A percentile compares a stretch with the other conserved stretches of the same genome.
These are phyloP conservation scores for Aurinia saxatilis DNA, from an alignment of 345 rosid genomes.

Conservation along the genomic window DNA sequence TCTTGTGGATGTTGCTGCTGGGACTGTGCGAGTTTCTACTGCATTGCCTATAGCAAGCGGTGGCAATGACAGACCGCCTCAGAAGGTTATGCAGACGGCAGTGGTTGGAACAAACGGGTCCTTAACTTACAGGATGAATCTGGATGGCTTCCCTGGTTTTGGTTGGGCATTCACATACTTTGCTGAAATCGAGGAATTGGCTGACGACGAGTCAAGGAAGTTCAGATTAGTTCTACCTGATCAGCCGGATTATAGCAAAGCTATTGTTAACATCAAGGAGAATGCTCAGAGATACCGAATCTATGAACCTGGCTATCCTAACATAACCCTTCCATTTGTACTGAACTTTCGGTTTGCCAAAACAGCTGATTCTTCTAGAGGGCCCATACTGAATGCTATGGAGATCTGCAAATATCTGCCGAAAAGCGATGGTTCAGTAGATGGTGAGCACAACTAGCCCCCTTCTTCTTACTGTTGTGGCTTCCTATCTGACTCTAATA, in stretches of 20 bases:
- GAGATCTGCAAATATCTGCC: conserved; percentile 69
- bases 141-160: conserved; percentile 88
- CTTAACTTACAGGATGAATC: conserved; percentile 74
- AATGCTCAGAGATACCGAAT: conserved; percentile 77
- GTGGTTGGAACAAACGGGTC: conserved; percentile 95
- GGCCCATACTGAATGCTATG: conserved; percentile 94
- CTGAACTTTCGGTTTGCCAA: conserved; percentile 66
- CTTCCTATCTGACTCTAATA: conserved; percentile 11
- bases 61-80: conserved; percentile 56
- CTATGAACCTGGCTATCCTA: conserved; percentile 81
- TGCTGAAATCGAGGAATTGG: conserved; percentile 87
- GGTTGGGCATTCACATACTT: conserved; percentile 90
- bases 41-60: conserved; percentile 39
- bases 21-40: conserved; percentile 74
- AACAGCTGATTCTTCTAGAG: conserved; percentile 79
- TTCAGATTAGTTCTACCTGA: conserved; percentile 75
- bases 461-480: not conserved
- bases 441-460: conserved; percentile 44
- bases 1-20: conserved; percentile 93
- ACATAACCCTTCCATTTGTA: conserved; percentile 77
- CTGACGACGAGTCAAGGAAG: conserved; percentile 64
- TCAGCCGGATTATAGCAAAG: conserved; percentile 62
- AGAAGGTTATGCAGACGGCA: conserved; percentile 98
- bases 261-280: conserved; percentile 81
- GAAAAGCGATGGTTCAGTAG: conserved; percentile 70